Conservation (phyloP, 2,329 filamentous ascomycete genomes). For the Claviceps africana region DNA sequence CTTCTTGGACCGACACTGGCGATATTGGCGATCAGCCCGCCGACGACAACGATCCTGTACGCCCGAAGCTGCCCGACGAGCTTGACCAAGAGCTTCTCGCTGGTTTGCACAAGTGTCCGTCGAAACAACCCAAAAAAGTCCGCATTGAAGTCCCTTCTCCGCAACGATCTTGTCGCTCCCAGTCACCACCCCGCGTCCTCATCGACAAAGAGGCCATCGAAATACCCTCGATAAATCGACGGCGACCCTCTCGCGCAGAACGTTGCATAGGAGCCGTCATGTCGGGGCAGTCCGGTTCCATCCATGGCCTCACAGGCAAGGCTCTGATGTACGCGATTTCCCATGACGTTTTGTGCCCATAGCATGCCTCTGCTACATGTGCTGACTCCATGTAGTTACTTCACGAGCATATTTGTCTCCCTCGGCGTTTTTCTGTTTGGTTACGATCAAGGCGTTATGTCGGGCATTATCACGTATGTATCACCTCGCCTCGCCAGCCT, state of each 20-base stretch:
- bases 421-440: conserved; percentile 79
- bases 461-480: conserved; percentile 51
- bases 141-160: conserved; percentile 46
- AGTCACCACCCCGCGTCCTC: conserved; percentile 24
- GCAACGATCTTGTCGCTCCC: conserved; percentile 22
- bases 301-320: conserved; percentile 90
- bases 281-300: conserved; percentile 61
- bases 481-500: not conserved
- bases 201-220: conserved; percentile 65
- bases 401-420: conserved; percentile 83
- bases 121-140: conserved; percentile 44
- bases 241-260: conserved; percentile 50
- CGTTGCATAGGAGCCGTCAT: conserved; percentile 71
- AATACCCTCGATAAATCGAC: conserved; percentile 55
- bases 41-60: conserved; percentile 69
- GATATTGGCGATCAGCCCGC: conserved; percentile 86
- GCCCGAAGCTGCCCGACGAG: conserved; percentile 51
- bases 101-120: conserved; percentile 30
- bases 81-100: conserved; percentile 49
- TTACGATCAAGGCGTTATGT: conserved; percentile 87
- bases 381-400: conserved; percentile 48
- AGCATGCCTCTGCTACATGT: not conserved
- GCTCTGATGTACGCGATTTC: conserved; percentile 59
- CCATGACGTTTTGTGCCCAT: not conserved
- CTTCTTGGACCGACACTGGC: conserved; percentile 85